phyloP scores from a whole-genome alignment of 345 rosid genomes.

The Hirschfeldia incana region DNA sequence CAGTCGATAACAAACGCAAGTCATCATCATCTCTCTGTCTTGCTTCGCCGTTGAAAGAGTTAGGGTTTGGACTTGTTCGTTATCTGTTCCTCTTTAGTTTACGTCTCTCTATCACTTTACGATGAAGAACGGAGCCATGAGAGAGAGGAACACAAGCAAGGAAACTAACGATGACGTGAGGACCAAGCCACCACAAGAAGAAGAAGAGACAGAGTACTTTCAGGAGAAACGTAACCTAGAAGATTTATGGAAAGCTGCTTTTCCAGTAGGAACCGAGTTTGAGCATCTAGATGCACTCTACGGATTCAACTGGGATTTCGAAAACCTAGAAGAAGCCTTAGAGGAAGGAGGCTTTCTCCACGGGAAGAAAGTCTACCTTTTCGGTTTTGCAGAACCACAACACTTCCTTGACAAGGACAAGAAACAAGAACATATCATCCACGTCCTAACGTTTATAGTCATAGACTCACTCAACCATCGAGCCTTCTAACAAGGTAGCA shows the following conservation, averaged over 20 bases:
- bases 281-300: background rate
- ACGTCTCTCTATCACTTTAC: background rate
- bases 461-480: background rate
- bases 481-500: background rate
- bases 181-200: background rate
- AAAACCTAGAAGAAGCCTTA: background rate
- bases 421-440: background rate
- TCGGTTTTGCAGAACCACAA: background rate
- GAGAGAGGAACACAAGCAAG: background rate
- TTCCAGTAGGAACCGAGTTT: background rate
- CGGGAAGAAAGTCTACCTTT: background rate
- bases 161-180: background rate
- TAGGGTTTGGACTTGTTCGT: background rate
- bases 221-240: background rate
- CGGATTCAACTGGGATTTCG: background rate
- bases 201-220: constrained; percentile 1
- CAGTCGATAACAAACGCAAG: background rate
- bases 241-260: background rate
- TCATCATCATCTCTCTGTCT: background rate
- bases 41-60: background rate
- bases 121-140: background rate
- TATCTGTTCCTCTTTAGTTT: background rate
- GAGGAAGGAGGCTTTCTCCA: background rate
- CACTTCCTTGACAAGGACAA: background rate
- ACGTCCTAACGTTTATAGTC: background rate